These are phyloP conservation scores for Austropuccinia psidii DNA, from an alignment of 1,284 basidiomycete genomes.

Conservation along the genomic window DNA sequence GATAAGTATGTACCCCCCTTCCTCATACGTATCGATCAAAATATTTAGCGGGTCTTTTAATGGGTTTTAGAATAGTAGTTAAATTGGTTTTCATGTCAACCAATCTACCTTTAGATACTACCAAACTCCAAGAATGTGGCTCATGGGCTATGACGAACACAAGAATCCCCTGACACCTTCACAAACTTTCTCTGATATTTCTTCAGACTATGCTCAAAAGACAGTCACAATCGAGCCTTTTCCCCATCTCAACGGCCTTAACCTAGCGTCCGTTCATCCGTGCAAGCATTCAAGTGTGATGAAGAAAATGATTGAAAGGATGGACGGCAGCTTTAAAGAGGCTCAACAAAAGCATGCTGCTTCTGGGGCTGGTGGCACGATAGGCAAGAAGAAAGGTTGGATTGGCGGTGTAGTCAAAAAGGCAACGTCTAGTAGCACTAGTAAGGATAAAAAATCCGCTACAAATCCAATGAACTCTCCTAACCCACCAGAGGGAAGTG, in stretches of 20 bases:
- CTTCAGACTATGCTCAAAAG: constrained; percentile 94
- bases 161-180: constrained; percentile 72
- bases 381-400: constrained; percentile 75
- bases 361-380: constrained; percentile 47
- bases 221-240: constrained; percentile 98
- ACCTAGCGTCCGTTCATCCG: constrained; percentile 76
- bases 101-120: constrained; percentile 56
- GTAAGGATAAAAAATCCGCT: constrained; percentile 41
- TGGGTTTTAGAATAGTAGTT: no score
- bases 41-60: no score
- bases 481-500: constrained; percentile 51
- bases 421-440: constrained; percentile 54
- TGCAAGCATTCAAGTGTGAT: constrained; percentile 99
- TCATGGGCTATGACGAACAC: constrained; percentile 91
- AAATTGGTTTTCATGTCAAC: no score
- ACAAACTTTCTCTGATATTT: constrained; percentile 96
- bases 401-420: constrained; percentile 60
- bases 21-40: neutral
- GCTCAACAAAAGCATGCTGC: constrained; percentile 54
- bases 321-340: constrained; percentile 60
- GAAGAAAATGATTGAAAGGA: constrained; percentile 98
- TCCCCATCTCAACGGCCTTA: constrained; percentile 67
- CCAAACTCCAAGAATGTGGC: constrained; percentile 89
- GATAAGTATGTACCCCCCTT: constrained; percentile 60
- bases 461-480: constrained; percentile 54